phyloP scores from a whole-genome alignment of 345 rosid genomes.

The Lenwebbia sp. region DNA sequence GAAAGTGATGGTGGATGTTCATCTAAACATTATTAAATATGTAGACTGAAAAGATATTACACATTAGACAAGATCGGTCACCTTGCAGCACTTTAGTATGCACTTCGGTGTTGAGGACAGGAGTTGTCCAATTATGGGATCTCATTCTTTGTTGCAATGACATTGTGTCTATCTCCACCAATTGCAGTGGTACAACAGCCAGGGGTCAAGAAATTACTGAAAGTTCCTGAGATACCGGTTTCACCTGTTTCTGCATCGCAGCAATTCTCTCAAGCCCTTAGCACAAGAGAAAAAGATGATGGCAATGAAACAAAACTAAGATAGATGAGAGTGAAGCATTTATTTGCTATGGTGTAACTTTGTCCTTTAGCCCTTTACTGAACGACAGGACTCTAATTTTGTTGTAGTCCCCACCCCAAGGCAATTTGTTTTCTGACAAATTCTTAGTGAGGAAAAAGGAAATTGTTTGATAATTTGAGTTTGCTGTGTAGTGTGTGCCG shows the following conservation, averaged over 20 bases:
- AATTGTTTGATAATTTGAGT: neutral
- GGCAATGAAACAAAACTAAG: conserved; percentile 15
- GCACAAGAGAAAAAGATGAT: conserved; percentile 24
- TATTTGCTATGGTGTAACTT: neutral
- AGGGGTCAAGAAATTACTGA: conserved; percentile 27
- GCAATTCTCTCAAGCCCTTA: neutral
- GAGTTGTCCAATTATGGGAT: neutral
- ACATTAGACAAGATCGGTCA: neutral
- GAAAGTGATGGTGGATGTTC: neutral
- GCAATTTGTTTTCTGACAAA: neutral
- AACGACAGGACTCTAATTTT: neutral
- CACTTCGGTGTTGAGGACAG: neutral
- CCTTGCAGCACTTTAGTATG: neutral
- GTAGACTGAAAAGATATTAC: neutral
- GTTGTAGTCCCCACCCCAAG: neutral
- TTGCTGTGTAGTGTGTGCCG: neutral
- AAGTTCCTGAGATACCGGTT: conserved; percentile 11
- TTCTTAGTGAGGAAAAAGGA: neutral
- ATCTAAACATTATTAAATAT: neutral
- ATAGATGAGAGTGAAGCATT: neutral
- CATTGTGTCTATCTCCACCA: neutral
- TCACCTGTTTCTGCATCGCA: conserved; percentile 13
- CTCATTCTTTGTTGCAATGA: neutral
- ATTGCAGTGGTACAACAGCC: conserved; percentile 25
- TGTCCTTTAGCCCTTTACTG: neutral